Evolutionary conservation across 1,284 basidiomycete genomes (phyloP), one percentile per base, ranked within the genome.

Genomic region (Malassezia vespertilionis): DNA sequence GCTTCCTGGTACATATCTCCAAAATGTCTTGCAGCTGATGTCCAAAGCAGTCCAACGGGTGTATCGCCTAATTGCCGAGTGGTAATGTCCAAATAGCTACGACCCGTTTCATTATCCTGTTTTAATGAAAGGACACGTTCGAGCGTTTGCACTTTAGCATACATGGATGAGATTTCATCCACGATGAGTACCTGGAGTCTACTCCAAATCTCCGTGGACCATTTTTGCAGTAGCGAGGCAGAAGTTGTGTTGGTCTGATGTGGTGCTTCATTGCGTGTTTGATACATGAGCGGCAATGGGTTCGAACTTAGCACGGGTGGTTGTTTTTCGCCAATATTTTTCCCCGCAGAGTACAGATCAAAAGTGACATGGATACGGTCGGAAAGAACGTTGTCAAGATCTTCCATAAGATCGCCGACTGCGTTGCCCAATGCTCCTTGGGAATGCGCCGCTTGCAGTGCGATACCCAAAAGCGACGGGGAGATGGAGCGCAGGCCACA

Each of bases 81-180:
- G 17, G 24, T 21, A 9, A 32, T 8, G 2, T 20, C 18, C 22
- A 31, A 26, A 15, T 33, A 33, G 20, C n/a, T 26, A 24, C 15
- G 10, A 11, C 11, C 28, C 3, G 35, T 24, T 21, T 36, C 31
- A 15, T 22, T 22, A 4, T 22, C 17, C 24, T 38, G 28, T 17
- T 44, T 44, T 6, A 26, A 30, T 18, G 15, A 20, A 2, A 51
- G 26, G 10, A 45, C 43, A 14, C 32, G 42, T 26, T 51, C 48
- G 12, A 51, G 28, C 31, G 41, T 26, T 5, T 51, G 26, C 2
- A 45, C 41, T 17, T 51, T 51, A 27, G 15, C 26, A 20, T 33
- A 35, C 10, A 51, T 44, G 1, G 48, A 21, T 18, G 42, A 26
- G 22, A 45, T 33, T 30, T 51, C 48, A 22, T 45, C 44, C 17